Conservation (phyloP, 2,329 filamentous ascomycete genomes). For the Trichoderma breve region DNA sequence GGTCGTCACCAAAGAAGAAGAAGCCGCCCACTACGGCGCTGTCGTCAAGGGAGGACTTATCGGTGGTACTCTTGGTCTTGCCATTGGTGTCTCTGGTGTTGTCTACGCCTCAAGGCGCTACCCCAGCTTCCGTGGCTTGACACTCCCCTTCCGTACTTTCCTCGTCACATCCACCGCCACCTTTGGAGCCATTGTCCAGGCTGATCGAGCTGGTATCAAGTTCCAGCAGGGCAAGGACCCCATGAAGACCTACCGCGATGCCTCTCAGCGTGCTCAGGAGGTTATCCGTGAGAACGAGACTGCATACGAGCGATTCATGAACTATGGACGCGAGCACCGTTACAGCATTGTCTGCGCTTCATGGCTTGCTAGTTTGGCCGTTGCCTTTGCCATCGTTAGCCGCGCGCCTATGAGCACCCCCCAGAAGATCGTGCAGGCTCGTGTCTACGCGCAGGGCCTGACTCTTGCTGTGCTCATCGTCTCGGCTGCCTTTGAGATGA, state of each 20-base stretch:
- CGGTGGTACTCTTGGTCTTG: slow-evolving; percentile 69
- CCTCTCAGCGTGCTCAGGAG: slow-evolving; percentile 54
- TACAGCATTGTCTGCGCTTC: slow-evolving; percentile 81
- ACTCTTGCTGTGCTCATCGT: slow-evolving; percentile 82
- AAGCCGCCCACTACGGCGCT: slow-evolving; percentile 75
- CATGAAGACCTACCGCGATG: slow-evolving; percentile 61
- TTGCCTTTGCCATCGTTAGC: slow-evolving; percentile 72
- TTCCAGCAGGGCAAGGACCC: slow-evolving; percentile 72
- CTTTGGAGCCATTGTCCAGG: slow-evolving; percentile 83
- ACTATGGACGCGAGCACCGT: slow-evolving; percentile 76
- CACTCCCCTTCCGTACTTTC: slow-evolving; percentile 87
- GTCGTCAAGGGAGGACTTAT: slow-evolving; percentile 77
- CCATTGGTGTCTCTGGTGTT: slow-evolving; percentile 66
- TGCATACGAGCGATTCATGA: slow-evolving; percentile 58
- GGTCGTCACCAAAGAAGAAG: slow-evolving; percentile 91
- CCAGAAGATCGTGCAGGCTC: slow-evolving; percentile 91
- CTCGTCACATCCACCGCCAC: slow-evolving; percentile 79
- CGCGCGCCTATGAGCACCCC: slow-evolving; percentile 69
- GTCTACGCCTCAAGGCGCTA: slow-evolving; percentile 68
- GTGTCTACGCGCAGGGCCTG: slow-evolving; percentile 89
- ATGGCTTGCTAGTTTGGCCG: slow-evolving; percentile 78
- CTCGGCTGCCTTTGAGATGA: slow-evolving; percentile 76
- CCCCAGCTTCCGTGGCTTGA: slow-evolving; percentile 74
- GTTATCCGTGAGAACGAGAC: slow-evolving; percentile 57
- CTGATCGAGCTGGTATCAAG: slow-evolving; percentile 64